These are phyloP conservation scores for Saturnispora bothae DNA, from an alignment of 805 yeast species.

Conservation along the genomic window DNA sequence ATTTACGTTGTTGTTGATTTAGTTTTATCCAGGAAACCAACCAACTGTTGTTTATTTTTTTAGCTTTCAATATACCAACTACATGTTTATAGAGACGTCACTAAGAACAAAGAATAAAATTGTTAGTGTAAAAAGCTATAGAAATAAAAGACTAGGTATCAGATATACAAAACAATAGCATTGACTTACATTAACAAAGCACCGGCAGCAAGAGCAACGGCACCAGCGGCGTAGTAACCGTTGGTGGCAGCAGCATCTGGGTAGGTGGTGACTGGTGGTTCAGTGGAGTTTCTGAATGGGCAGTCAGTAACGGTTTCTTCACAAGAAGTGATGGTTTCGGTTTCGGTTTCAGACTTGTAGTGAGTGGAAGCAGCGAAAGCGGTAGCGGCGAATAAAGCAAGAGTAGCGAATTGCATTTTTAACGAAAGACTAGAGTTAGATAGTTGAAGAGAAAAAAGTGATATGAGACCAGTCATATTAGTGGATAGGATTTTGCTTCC, in stretches of 20 bases:
- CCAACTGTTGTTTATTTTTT: no score
- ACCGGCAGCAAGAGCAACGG: slow-evolving; percentile 25
- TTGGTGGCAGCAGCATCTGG: slow-evolving; percentile 27
- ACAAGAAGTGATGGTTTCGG: slow-evolving; percentile 32
- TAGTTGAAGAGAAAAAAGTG: not conserved
- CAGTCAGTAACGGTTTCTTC: slow-evolving; percentile 28
- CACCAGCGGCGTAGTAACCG: slow-evolving; percentile 15
- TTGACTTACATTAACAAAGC: slow-evolving; percentile 25
- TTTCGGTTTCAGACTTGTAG: slow-evolving; percentile 27
- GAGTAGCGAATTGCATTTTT: slow-evolving; percentile 37
- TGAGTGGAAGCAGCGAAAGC: slow-evolving; percentile 23
- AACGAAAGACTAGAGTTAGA: slow-evolving; percentile 20
- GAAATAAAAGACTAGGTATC: slow-evolving; percentile 1
- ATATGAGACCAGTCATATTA: not conserved
- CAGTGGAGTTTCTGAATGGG: slow-evolving; percentile 19
- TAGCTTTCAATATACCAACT: no score
- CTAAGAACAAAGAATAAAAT: not conserved
- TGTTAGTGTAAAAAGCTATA: slow-evolving; percentile 1
- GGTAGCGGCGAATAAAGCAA: slow-evolving; percentile 29
- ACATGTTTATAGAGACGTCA: no score
- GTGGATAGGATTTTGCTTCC: not conserved
- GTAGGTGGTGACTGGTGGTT: slow-evolving; percentile 24
- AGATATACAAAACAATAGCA: slow-evolving; percentile 1
- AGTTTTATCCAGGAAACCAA: no score
- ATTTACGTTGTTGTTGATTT: no score